Percentiles rank a stretch among this genome's conserved stretches.
phyloP scores from a whole-genome alignment of 2,329 filamentous ascomycete genomes.

The Emericellopsis atlantica region DNA sequence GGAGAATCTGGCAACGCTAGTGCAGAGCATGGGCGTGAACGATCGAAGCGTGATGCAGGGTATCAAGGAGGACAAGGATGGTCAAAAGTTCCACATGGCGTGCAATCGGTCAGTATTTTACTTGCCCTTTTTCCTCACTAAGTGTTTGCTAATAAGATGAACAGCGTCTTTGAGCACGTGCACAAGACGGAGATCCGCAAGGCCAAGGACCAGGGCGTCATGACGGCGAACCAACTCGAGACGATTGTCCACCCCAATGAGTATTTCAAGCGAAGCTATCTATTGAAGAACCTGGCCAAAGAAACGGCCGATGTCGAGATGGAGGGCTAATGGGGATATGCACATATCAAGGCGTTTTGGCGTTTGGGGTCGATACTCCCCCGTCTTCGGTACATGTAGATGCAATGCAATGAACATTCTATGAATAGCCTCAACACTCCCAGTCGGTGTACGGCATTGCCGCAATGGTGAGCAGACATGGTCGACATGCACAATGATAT shows the following conservation, averaged over 20 bases:
- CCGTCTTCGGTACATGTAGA: no score
- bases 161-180: conserved; percentile 72
- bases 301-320: conserved; percentile 40
- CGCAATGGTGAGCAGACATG: no score
- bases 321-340: conserved; percentile 25
- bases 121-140: not conserved
- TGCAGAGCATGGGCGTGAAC: conserved; percentile 67
- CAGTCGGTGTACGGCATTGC: no score
- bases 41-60: conserved; percentile 68
- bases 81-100: conserved; percentile 83
- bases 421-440: no score
- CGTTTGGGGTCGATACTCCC: no score
- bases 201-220: conserved; percentile 61
- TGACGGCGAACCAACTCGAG: conserved; percentile 67
- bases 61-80: conserved; percentile 80
- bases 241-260: conserved; percentile 96
- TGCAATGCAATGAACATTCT: no score
- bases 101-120: conserved; percentile 60
- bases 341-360: no score
- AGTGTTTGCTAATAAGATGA: conserved; percentile 5
- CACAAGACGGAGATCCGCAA: conserved; percentile 70
- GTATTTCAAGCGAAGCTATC: conserved; percentile 90
- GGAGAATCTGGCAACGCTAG: conserved; percentile 69
- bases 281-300: conserved; percentile 66
- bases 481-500: no score